Evolutionary conservation across 2,329 filamentous ascomycete species (phyloP).

Genomic region (Orbilia oligospora): DNA sequence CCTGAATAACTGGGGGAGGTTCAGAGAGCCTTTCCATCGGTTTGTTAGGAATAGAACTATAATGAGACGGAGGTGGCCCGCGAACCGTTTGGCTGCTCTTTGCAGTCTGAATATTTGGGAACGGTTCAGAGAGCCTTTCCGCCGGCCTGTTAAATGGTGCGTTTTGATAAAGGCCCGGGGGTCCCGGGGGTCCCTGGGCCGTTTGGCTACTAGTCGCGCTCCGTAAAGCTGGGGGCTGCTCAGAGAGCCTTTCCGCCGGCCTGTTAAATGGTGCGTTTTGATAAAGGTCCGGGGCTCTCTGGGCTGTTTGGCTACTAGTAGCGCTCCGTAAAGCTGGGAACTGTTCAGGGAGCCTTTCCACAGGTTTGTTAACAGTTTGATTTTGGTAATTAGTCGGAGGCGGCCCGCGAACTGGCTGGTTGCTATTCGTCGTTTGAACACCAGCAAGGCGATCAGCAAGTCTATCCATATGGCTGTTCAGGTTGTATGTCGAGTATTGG

Average conservation of each 20-base stretch:
- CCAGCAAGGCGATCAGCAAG: constrained; percentile 6
- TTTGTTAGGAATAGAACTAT: constrained; percentile 11
- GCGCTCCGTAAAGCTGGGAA: constrained; percentile 18
- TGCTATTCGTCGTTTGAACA: constrained; percentile 34
- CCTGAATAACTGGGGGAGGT: background rate
- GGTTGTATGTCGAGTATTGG: constrained; percentile 1
- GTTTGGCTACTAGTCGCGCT: background rate
- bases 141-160: background rate
- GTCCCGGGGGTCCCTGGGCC: background rate
- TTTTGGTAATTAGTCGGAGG: background rate
- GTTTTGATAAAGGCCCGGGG: background rate
- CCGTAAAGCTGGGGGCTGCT: background rate
- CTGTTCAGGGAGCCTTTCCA: constrained; percentile 30
- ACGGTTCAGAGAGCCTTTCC: constrained; percentile 13
- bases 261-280: background rate
- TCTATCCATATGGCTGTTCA: constrained; percentile 30
- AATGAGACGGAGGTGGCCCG: constrained; percentile 15
- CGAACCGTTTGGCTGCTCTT: constrained; percentile 6
- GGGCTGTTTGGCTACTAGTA: no score
- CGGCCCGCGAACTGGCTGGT: constrained; percentile 4
- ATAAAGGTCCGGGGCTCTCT: background rate
- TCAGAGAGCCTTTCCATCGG: constrained; percentile 9
- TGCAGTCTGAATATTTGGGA: constrained; percentile 7
- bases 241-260: background rate
- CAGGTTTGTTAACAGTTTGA: background rate